Conservation (phyloP, 2,329 filamentous ascomycete genomes). For the Trichoderma sp. region DNA sequence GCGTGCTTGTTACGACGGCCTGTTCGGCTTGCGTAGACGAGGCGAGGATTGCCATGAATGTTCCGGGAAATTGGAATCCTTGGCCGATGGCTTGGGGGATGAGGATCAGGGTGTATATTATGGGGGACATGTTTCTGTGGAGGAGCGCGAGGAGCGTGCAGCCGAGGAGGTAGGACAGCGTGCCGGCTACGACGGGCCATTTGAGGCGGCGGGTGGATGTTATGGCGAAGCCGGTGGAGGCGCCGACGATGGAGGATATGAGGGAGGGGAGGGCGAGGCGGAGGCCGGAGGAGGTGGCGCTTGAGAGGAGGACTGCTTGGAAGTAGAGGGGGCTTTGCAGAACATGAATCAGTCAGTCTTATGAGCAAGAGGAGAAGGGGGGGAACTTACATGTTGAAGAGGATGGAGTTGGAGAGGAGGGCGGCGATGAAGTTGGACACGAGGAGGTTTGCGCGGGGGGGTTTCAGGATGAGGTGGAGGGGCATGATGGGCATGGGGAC, state of each 20-base stretch:
- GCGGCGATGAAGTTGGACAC: slow-evolving; percentile 57
- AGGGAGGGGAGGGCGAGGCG: slow-evolving; percentile 67
- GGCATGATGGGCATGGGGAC: slow-evolving; percentile 63
- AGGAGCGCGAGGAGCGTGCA: slow-evolving; percentile 54
- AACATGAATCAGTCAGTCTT: too few relatives aligned
- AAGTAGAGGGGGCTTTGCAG: slow-evolving; percentile 67
- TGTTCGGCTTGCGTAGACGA: slow-evolving; percentile 62
- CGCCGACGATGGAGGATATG: slow-evolving; percentile 56
- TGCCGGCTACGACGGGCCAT: slow-evolving; percentile 58
- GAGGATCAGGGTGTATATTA: slow-evolving; percentile 58
- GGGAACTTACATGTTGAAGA: slow-evolving; percentile 58
- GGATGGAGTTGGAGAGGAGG: slow-evolving; percentile 56
- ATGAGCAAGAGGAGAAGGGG: not conserved
- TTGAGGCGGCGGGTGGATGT: slow-evolving; percentile 62
- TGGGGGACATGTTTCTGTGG: slow-evolving; percentile 53
- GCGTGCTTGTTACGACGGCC: slow-evolving; percentile 69
- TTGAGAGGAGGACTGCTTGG: slow-evolving; percentile 71
- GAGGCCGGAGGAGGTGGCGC: slow-evolving; percentile 71
- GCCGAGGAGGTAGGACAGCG: slow-evolving; percentile 52
- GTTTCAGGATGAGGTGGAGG: slow-evolving; percentile 51
- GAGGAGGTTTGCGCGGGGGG: slow-evolving; percentile 61
- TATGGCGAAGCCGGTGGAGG: slow-evolving; percentile 64
- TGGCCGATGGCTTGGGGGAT: slow-evolving; percentile 60
- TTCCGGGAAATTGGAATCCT: slow-evolving; percentile 66
- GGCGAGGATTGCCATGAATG: slow-evolving; percentile 65